Percentiles rank a stretch among this genome's conserved stretches.
These are phyloP conservation scores for Solanum appendiculatum DNA, from an alignment of 257 asterid genomes.

Conservation along the genomic window DNA sequence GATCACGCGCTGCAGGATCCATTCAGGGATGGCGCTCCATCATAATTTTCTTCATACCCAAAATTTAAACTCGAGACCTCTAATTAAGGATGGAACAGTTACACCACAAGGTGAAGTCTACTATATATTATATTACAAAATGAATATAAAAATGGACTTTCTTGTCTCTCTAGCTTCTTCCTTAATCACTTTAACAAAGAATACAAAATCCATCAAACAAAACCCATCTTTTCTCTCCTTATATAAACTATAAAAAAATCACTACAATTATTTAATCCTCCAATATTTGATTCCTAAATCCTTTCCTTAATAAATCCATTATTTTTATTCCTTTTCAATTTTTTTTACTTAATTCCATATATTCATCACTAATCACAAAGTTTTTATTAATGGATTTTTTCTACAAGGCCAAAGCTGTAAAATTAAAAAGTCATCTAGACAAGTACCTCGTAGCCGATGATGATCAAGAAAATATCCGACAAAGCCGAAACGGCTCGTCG, in stretches of 20 bases:
- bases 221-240: constrained; percentile 1
- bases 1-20: accelerated
- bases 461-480: constrained; percentile 54
- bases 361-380: background rate
- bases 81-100: no score
- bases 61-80: accelerated
- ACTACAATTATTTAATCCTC: background rate
- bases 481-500: constrained; percentile 55
- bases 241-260: background rate
- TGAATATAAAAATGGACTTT: background rate
- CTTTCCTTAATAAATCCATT: background rate
- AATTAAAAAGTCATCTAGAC: constrained; percentile 55
- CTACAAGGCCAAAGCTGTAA: constrained; percentile 47
- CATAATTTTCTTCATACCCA: no score
- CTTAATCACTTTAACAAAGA: background rate
- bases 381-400: constrained; percentile 49
- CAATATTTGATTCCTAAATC: background rate
- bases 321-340: background rate
- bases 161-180: background rate
- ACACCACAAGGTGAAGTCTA: background rate
- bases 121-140: background rate
- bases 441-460: constrained; percentile 81
- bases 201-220: constrained; percentile 11
- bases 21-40: no score
- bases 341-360: background rate